phyloP scores from a whole-genome alignment of 192 early-diverging fungal genomes.

The Chytriomyces sp. region DNA sequence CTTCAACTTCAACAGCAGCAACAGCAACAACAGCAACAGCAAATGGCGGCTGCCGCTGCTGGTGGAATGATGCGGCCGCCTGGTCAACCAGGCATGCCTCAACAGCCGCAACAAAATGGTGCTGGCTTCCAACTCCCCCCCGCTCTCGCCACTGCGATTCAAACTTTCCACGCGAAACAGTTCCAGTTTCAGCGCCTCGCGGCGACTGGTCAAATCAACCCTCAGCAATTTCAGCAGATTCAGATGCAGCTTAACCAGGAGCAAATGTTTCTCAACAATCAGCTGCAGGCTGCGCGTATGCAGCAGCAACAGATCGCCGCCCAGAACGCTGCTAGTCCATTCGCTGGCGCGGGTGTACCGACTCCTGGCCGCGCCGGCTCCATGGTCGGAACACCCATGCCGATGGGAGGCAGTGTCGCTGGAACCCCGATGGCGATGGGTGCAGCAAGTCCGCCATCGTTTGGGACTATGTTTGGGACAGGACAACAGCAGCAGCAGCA shows the following conservation, averaged over 20 bases:
- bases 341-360: background rate
- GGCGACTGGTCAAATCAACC: background rate
- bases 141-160: background rate
- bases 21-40: too few relatives aligned
- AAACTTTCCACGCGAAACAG: conserved; percentile 14
- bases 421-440: background rate
- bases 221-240: conserved; percentile 24
- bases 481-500: too few relatives aligned
- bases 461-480: too few relatives aligned
- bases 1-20: too few relatives aligned
- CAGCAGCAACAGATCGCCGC: conserved; percentile 19
- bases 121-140: conserved; percentile 1
- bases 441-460: background rate
- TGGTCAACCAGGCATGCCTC: background rate
- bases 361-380: background rate
- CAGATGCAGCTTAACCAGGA: conserved; percentile 22
- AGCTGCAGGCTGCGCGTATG: conserved; percentile 9
- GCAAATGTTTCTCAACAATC: conserved; percentile 8
- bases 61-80: background rate
- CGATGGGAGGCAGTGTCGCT: background rate
- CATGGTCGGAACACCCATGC: background rate
- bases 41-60: background rate
- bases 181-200: conserved; percentile 5
- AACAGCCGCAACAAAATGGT: background rate
- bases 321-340: too few relatives aligned